These are phyloP conservation scores for Oenanthe sinensis DNA, from an alignment of 129 eudicot species.

Conservation along the genomic window DNA sequence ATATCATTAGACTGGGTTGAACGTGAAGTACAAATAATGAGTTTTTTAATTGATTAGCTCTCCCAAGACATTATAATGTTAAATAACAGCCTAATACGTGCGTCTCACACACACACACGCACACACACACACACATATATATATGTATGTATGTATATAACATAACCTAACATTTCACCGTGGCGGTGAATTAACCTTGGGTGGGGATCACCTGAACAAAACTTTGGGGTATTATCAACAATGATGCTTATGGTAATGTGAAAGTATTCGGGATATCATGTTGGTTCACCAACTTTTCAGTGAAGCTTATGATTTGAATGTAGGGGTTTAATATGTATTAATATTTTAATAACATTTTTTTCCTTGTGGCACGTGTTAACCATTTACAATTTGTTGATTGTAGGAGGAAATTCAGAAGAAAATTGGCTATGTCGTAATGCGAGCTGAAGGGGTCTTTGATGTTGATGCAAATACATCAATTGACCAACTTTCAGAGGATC, in stretches of 20 bases:
- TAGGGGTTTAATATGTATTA: neutral
- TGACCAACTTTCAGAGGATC: conserved; percentile 61
- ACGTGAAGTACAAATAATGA: neutral
- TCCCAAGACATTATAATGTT: neutral
- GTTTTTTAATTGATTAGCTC: neutral
- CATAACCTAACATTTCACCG: neutral
- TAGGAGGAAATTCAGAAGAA: conserved; percentile 73
- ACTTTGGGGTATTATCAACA: neutral
- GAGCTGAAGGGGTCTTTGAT: conserved; percentile 59
- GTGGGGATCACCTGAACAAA: neutral
- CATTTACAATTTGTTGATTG: conserved; percentile 7
- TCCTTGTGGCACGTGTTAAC: neutral
- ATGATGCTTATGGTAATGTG: neutral
- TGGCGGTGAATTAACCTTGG: neutral
- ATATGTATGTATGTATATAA: neutral
- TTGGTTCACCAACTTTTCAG: neutral
- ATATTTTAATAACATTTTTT: neutral
- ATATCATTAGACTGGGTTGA: neutral
- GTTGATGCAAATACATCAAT: conserved; percentile 76
- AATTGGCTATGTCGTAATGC: conserved; percentile 62
- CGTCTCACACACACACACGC: neutral
- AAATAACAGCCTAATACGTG: neutral
- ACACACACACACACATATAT: too few relatives aligned
- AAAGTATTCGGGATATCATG: neutral
- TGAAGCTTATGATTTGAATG: neutral